Evolutionary conservation across 2,329 filamentous ascomycete genomes (phyloP), one percentile per base, ranked within the genome.

Genomic region (Lasiodiplodia sp.): DNA sequence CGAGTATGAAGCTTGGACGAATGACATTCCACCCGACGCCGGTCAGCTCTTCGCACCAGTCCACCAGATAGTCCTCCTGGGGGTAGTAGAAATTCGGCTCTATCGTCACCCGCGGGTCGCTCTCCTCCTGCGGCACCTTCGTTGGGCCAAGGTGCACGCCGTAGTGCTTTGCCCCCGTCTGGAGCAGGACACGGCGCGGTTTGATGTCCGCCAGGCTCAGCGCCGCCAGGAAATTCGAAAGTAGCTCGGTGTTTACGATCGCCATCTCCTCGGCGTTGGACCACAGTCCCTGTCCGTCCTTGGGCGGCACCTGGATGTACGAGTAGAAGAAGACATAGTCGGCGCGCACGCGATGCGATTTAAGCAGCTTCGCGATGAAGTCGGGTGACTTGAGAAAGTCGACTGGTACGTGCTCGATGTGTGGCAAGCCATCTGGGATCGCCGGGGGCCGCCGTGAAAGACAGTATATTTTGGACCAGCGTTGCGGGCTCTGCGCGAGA

Each of bases 51-150:
- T 76, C 71, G 73, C 83, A 84, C 71, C 79, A 87, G 1, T 76
- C 72, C 62, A 74, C 78, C 2, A 87, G 78, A 4, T 77, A 75
- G 69, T 87, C 84, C 76, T 87, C 85, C 75, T 87, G 85, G 0
- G 79, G 75, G 70, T 86, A 87, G 78, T 87, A 87, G 75, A 87
- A 87, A 74, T 87, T 87, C 1, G 82, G 80, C 68, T 83, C 82
- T 0, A 84, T 76, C 6, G 73, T 72, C 4, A 83, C 75, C 12
- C 84, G 78, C 3, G 82, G 80, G 68, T 84, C 82, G 10, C 77
- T 78, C 72, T 87, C 85, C 65, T 83, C 78, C 53, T 80, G 79
- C 0, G 84, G 85, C 2, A 78, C 77, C 1, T 77, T 73, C 0
- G 78, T 71, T 0, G 82, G 83, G 2, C 84, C 84, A 37, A 85